Base-by-base conservation (phyloP, 805 yeast species). In the Sugiyamaella mastotermitis region DNA sequence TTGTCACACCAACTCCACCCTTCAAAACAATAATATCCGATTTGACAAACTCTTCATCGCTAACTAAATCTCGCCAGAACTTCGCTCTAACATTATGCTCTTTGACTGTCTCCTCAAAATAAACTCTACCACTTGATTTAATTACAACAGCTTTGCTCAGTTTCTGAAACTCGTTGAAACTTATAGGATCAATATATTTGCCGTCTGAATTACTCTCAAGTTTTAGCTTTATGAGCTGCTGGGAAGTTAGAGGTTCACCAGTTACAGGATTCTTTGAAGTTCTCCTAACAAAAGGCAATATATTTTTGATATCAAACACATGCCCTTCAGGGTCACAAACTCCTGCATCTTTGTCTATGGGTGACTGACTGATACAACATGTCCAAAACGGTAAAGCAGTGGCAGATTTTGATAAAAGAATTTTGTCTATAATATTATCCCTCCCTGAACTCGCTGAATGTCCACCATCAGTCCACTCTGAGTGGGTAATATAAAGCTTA, bases 401-500 rank as follows among this genome's bases (percentile, higher is more conserved):
- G 23, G 37, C 43, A 19, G 38, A 8, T 33, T 23, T 17, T 31
- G 33, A 19, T 7, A 38, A 16, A 13, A 19, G 7, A 19, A 38
- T 28, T 15, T 34, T 16, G 5, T 17, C 35, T 16, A 37, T 27
- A 14, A 31, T 31, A 13, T 40, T 30, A 28, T 41, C 18, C 16
- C 42, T 42, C 8, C 60, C 60, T 8, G 57, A 52, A 5, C 58
- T 47, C 1, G 56, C 56, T 13, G 52, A 33, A 37, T 55, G 52
- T 17, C 47, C 57, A 3, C 53, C 55, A 1, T 46, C 46, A 11
- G 50, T 48, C 61, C 61, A 56, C 48, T 60, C 64, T 3, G 60
- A 54, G 20, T 56, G 62, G 8, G 64, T 60, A 13, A 60, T 52
- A 41, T 48, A 60, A 15, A 60, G 42, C 40, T 60, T 60, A 38